These are phyloP conservation scores for Suillus lakei DNA, from an alignment of 768 basidiomycete genomes.

Conservation along the genomic window DNA sequence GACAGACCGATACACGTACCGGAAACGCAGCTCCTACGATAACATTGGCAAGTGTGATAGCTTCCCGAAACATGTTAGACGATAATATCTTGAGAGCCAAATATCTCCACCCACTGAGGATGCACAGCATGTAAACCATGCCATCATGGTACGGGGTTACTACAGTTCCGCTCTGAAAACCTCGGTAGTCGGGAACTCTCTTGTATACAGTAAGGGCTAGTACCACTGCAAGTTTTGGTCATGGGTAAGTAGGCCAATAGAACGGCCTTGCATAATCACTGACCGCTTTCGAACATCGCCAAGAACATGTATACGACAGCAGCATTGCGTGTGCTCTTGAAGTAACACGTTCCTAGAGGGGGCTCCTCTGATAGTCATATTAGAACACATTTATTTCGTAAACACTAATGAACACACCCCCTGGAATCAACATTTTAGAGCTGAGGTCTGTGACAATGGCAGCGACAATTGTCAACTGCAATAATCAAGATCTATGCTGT, in stretches of 20 bases:
- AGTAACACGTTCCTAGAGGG: neutral
- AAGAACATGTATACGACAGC: neutral
- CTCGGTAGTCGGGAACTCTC: constrained; percentile 2
- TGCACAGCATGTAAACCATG: constrained; percentile 22
- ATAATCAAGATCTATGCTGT: neutral
- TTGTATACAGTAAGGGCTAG: constrained; percentile 4
- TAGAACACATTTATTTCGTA: neutral
- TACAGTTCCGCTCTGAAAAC: constrained; percentile 15
- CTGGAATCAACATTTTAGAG: constrained; percentile 11
- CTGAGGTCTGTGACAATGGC: constrained; percentile 1
- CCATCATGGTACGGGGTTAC: constrained; percentile 19
- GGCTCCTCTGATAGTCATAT: neutral
- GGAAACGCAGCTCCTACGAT: constrained; percentile 12
- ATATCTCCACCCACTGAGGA: constrained; percentile 15
- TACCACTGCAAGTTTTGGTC: neutral
- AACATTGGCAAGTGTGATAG: constrained; percentile 20
- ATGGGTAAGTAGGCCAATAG: neutral
- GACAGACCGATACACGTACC: constrained; percentile 2
- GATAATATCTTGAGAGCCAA: neutral
- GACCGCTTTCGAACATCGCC: neutral
- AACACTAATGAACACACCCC: neutral
- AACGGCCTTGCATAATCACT: neutral
- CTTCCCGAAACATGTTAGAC: constrained; percentile 9
- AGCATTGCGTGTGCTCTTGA: neutral
- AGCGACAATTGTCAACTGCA: constrained; percentile 14